Percentiles rank a stretch among this genome's conserved stretches.
phyloP scores from a whole-genome alignment of 1,284 basidiomycete genomes.

The Boletellus sp. region DNA sequence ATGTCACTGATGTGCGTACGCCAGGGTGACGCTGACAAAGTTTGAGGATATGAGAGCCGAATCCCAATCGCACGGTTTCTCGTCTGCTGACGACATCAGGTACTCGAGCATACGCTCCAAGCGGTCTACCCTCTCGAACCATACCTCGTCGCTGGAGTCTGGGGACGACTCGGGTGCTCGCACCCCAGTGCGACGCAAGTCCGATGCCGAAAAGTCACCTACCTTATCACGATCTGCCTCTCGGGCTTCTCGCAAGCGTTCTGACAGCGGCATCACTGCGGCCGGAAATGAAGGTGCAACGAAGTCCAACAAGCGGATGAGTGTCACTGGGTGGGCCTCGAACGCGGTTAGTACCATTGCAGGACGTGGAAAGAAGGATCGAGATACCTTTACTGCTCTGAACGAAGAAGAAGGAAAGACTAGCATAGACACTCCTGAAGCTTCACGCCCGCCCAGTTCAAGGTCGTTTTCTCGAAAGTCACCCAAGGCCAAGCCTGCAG shows the following conservation, averaged over 20 bases:
- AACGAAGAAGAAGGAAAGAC: slow-evolving; percentile 41
- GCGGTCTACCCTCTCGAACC: slow-evolving; percentile 24
- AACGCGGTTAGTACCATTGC: slow-evolving; percentile 58
- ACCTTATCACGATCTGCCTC: slow-evolving; percentile 54
- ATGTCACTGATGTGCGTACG: slow-evolving; percentile 7
- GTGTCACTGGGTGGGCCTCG: slow-evolving; percentile 64
- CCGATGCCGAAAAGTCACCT: slow-evolving; percentile 39
- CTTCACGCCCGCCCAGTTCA: slow-evolving; percentile 25
- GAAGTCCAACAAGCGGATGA: slow-evolving; percentile 34
- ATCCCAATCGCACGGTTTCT: slow-evolving; percentile 9
- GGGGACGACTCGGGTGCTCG: slow-evolving; percentile 35
- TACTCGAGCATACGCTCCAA: slow-evolving; percentile 22
- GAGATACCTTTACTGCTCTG: slow-evolving; percentile 57
- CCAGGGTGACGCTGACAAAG: slow-evolving; percentile 21
- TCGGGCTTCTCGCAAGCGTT: slow-evolving; percentile 53
- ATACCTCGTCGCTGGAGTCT: slow-evolving; percentile 29
- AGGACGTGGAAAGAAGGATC: slow-evolving; percentile 59
- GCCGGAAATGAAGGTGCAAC: slow-evolving; percentile 16
- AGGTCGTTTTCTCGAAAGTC: slow-evolving; percentile 34
- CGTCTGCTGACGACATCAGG: slow-evolving; percentile 14
- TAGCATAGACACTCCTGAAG: slow-evolving; percentile 22
- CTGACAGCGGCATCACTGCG: slow-evolving; percentile 47
- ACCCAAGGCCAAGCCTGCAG: slow-evolving; percentile 38
- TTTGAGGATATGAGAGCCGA: slow-evolving; percentile 15
- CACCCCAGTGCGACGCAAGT: slow-evolving; percentile 33